Evolutionary conservation across 805 yeast species (phyloP), one percentile per base, ranked within the genome.

Genomic region (Barnettozyma salicaria): DNA sequence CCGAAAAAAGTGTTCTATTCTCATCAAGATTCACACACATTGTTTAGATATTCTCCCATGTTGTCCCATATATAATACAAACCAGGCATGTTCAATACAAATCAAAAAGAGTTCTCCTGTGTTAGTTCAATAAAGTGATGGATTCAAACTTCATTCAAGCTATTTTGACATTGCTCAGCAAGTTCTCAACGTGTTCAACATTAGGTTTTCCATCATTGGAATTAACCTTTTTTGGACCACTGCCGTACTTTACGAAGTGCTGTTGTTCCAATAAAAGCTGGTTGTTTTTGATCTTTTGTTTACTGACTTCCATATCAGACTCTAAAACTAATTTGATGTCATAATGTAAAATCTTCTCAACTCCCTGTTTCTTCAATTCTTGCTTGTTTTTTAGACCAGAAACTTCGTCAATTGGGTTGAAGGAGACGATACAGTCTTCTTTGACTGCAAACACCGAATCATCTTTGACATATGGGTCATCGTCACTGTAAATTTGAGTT

Each of bases 401-500:
- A 19, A 16, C 31, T 28, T 44, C 42, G 7, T 42, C 53, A 26
- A 50, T 48, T 28, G 55, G 53, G 16, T 30, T 37, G 34, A 58
- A 58, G 20, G 49, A 42, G 19, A 58, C 52, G 17, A 58, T 41
- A 23, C 53, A 51, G 32, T 55, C 56, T 13, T 50, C 51, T 42
- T 61, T 61, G 23, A 61, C 65, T 5, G 61, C 65, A 43, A 61
- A 60, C 6, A 61, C 64, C 19, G 65, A 52, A 36, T 61, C 65
- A 30, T 53, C 54, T 32, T 52, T 47, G 32, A 52, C 55, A 37
- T 54, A 58, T 12, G 55, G 56, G 30, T 56, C 58, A 18, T 50
- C 59, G 9, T 49, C 42, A 37, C 55, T 50, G 42, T 61, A 61
- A 9, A 61, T 48, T 30, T 58, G 60, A 7, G 66, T 61, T 26